Evolutionary conservation across 2,329 filamentous ascomycete genomes (phyloP), one percentile per base, ranked within the genome.

Genomic region (Claviceps sorghi): DNA sequence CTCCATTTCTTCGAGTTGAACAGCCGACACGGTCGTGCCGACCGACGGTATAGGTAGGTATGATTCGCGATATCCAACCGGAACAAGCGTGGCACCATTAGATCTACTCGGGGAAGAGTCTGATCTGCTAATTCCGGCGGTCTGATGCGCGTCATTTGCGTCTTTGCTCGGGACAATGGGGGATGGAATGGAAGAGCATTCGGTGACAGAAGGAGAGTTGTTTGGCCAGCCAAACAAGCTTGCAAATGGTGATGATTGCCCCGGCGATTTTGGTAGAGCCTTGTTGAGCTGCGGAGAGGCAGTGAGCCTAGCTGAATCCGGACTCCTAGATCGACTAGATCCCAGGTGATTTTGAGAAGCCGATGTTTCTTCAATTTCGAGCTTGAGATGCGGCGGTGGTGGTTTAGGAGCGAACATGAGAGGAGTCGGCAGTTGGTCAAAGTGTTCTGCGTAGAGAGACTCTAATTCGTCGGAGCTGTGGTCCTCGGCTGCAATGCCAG

Each of bases 1-100:
- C 73, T 98, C 93, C 73, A 98, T 83, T 65, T 95, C 88, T 65
- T 88, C 82, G 62, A 95, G 78, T 66, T 89, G 69, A 57, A 65
- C 61, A 58, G 75, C 59, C 46, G 73, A 66, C 50, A 65, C 55
- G 52, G 67, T 62, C 57, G 62, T 62, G 53, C 65, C 63, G 52
- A 66, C 64, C 41, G 72, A 67, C 57, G 76, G 72, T 61, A 73
- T 76, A 55, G 72, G 72, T 56, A 78, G 62, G 58, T 76, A 75
- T 53, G 72, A 68, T 67, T 79, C 75, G 59, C 67, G 68, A 60
- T 77, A 78, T 52, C 69, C 70, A 53, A 75, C 66, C 17, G 72
- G 67, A 60, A 69, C 72, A 48, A 69, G 63, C 41, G 67, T 62
- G 53, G 64, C 62, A 50, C 66, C 68, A 67, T 72, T 67, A 57